These are phyloP conservation scores for Candida sp. DNA, from an alignment of 1,139 yeast genomes.

Conservation along the genomic window DNA sequence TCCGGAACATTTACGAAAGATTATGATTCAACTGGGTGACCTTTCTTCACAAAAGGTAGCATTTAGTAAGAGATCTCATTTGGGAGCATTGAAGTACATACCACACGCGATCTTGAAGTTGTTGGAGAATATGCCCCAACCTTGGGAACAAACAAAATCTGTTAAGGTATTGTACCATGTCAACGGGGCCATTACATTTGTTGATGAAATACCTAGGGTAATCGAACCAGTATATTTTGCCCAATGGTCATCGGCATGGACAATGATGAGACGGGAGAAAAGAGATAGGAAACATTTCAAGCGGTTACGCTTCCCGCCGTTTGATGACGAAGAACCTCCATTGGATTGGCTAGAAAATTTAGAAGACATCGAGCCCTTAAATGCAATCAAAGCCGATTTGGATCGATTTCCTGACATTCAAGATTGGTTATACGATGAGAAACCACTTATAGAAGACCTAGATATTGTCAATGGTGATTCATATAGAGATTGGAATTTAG, in stretches of 20 bases:
- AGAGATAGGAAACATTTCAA: conserved; percentile 87
- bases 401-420: conserved; percentile 59
- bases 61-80: conserved; percentile 83
- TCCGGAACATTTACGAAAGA: conserved; percentile 87
- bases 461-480: conserved; percentile 68
- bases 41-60: conserved; percentile 77
- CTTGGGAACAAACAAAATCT: conserved; percentile 90
- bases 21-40: conserved; percentile 83
- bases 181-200: conserved; percentile 95
- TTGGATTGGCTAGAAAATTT: conserved; percentile 77
- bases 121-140: conserved; percentile 96
- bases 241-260: conserved; percentile 96
- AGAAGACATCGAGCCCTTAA: conserved; percentile 68
- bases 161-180: conserved; percentile 87
- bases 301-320: conserved; percentile 91
- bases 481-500: conserved; percentile 69
- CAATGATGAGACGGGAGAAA: conserved; percentile 90
- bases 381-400: conserved; percentile 62
- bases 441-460: conserved; percentile 63
- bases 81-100: conserved; percentile 91
- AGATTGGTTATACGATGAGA: conserved; percentile 81
- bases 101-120: conserved; percentile 93
- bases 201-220: conserved; percentile 87
- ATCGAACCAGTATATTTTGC: conserved; percentile 90
- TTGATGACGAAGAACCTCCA: conserved; percentile 98